A percentile compares a stretch with the other conserved stretches of the same genome.
Conservation (phyloP, 78 protist species). For the Pirum gemmata region DNA sequence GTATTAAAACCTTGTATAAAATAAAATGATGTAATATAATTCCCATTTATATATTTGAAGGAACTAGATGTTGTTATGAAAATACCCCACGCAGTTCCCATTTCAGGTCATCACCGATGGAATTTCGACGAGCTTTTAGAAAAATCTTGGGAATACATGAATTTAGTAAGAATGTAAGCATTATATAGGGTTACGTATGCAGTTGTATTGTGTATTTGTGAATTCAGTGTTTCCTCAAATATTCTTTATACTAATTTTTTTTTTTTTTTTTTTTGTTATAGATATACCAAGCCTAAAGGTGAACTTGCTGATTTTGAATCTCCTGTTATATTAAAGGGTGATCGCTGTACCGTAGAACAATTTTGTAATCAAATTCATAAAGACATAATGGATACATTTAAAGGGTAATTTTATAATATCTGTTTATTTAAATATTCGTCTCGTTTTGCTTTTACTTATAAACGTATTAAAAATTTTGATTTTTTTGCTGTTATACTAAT, state of each 20-base stretch:
- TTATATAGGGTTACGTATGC: too few species aligned
- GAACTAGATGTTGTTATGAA: constrained; percentile 49
- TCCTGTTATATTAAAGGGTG: constrained; percentile 85
- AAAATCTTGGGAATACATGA: constrained; percentile 85
- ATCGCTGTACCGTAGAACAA: constrained; percentile 63
- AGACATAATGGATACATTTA: constrained; percentile 73
- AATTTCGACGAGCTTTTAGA: constrained; percentile 90
- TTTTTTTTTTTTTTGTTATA: too few species aligned
- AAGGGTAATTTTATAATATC: constrained; percentile 69
- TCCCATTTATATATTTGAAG: constrained; percentile 72
- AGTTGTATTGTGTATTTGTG: background rate
- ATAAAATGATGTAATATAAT: too few species aligned
- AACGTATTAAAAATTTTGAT: too few species aligned
- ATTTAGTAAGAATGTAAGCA: constrained; percentile 79
- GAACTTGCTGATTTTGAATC: constrained; percentile 91
- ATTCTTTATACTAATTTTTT: too few species aligned
- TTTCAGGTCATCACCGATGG: constrained; percentile 79
- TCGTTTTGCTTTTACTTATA: background rate
- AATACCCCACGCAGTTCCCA: constrained; percentile 55
- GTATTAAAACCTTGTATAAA: too few species aligned
- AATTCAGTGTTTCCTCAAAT: too few species aligned
- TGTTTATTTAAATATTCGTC: too few species aligned
- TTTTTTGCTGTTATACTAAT: background rate
- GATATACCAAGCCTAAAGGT: constrained; percentile 97
- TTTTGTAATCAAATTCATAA: constrained; percentile 88